Evolutionary conservation across 2,329 filamentous ascomycete genomes (phyloP).

Genomic region (Trichophyton schoenleinii): DNA sequence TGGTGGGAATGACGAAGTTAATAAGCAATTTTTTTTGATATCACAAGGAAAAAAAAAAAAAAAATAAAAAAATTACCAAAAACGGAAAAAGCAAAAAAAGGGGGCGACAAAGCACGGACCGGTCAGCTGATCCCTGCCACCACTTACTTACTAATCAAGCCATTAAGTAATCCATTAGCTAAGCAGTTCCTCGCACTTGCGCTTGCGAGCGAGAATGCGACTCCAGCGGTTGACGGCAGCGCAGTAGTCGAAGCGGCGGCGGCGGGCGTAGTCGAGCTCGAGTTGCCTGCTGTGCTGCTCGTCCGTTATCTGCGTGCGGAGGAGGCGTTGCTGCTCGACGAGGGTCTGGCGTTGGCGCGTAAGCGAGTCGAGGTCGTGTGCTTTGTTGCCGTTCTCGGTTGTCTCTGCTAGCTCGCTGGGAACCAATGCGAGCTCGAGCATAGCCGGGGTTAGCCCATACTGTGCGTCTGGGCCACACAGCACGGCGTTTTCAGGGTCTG

Average conservation of each 20-base stretch:
- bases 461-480: conserved; percentile 27
- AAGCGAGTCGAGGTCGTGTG: conserved; percentile 21
- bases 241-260: conserved; percentile 50
- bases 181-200: conserved; percentile 36
- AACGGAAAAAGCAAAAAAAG: not conserved
- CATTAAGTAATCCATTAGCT: not conserved
- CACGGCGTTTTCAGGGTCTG: conserved; percentile 14
- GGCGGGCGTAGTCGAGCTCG: conserved; percentile 32
- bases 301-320: conserved; percentile 28
- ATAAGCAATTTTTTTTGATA: not conserved
- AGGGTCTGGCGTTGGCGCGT: conserved; percentile 20
- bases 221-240: conserved; percentile 58
- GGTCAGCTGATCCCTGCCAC: not conserved
- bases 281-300: conserved; percentile 27
- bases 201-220: conserved; percentile 54
- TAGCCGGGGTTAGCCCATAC: conserved; percentile 22
- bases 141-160: not conserved
- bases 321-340: conserved; percentile 19
- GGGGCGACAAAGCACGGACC: not conserved
- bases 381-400: conserved; percentile 16
- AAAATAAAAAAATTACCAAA: not conserved
- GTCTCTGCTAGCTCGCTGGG: conserved; percentile 13
- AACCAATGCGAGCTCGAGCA: conserved; percentile 24
- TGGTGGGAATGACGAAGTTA: not conserved
- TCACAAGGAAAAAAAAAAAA: not conserved